phyloP scores from a whole-genome alignment of 2,329 filamentous ascomycete genomes.

The Diplodia scrobiculata region DNA sequence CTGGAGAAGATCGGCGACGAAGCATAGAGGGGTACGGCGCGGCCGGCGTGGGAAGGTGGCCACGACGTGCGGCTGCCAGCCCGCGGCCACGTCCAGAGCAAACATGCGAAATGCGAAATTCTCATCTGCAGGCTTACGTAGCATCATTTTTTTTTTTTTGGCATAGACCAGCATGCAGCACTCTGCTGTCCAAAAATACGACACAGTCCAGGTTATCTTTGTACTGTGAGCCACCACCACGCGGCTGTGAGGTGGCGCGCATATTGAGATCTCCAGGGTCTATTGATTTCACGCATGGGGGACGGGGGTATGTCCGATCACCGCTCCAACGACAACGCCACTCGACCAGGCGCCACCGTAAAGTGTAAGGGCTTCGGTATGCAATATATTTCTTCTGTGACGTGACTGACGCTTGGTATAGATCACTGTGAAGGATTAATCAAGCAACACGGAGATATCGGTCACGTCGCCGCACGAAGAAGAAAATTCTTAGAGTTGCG shows the following conservation, averaged over 20 bases:
- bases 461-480: slow-evolving; percentile 79
- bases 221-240: slow-evolving; percentile 1
- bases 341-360: slow-evolving; percentile 39
- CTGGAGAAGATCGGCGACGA: slow-evolving; percentile 91
- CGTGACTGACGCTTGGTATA: slow-evolving; percentile 72
- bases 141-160: slow-evolving; percentile 8
- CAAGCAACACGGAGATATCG: slow-evolving; percentile 78
- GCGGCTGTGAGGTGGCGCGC: slow-evolving; percentile 9
- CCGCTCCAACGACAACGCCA: slow-evolving; percentile 47
- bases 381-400: slow-evolving; percentile 76
- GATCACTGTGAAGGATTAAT: slow-evolving; percentile 45
- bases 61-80: not conserved
- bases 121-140: slow-evolving; percentile 26
- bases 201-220: not conserved
- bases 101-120: slow-evolving; percentile 28
- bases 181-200: slow-evolving; percentile 20
- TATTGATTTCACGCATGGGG: slow-evolving; percentile 23
- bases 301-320: slow-evolving; percentile 56
- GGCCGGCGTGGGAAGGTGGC: not conserved
- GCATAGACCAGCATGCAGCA: slow-evolving; percentile 25
- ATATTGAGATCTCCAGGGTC: slow-evolving; percentile 27
- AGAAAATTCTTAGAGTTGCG: slow-evolving; percentile 50
- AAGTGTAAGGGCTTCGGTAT: slow-evolving; percentile 53
- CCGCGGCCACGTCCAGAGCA: slow-evolving; percentile 2
- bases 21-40: slow-evolving; percentile 13